Evolutionary conservation across 805 yeast species (phyloP).

Genomic region (Gaillardinia entomophila): DNA sequence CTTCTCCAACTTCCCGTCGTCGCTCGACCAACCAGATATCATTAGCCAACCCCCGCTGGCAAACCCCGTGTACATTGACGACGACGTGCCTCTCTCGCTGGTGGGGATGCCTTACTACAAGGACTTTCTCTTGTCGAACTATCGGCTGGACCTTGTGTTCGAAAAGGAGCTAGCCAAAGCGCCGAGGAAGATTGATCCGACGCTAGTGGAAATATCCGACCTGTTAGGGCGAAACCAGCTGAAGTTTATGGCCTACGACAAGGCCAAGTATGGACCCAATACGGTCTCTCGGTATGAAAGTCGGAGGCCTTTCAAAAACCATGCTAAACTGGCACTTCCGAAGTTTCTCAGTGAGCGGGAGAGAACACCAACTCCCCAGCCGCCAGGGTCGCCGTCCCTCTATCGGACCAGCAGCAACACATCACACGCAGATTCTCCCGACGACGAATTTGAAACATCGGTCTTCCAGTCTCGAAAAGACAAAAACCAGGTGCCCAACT

Average conservation of each 20-base stretch:
- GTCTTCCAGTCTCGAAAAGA: conserved; percentile 15
- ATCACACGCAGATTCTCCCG: conserved; percentile 2
- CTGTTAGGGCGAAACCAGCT: neutral
- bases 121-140: conserved; percentile 70
- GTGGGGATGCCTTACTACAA: conserved; percentile 87
- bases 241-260: conserved; percentile 40
- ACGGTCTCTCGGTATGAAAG: conserved; percentile 28
- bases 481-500: conserved; percentile 50
- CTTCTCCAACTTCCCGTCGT: conserved; percentile 32
- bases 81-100: conserved; percentile 54
- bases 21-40: conserved; percentile 51
- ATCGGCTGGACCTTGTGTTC: conserved; percentile 63
- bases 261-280: conserved; percentile 50
- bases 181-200: conserved; percentile 48
- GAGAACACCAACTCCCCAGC: neutral
- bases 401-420: conserved; percentile 6
- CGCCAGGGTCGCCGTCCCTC: conserved; percentile 7
- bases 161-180: conserved; percentile 55
- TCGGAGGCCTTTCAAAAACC: conserved; percentile 14
- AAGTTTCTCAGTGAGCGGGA: conserved; percentile 56
- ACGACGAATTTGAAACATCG: conserved; percentile 8
- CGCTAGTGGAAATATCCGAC: conserved; percentile 20
- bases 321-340: conserved; percentile 24
- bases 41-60: conserved; percentile 24
- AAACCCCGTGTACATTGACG: conserved; percentile 28